Base-by-base conservation (phyloP, 768 basidiomycete species). In the Steccherinum ochraceum region DNA sequence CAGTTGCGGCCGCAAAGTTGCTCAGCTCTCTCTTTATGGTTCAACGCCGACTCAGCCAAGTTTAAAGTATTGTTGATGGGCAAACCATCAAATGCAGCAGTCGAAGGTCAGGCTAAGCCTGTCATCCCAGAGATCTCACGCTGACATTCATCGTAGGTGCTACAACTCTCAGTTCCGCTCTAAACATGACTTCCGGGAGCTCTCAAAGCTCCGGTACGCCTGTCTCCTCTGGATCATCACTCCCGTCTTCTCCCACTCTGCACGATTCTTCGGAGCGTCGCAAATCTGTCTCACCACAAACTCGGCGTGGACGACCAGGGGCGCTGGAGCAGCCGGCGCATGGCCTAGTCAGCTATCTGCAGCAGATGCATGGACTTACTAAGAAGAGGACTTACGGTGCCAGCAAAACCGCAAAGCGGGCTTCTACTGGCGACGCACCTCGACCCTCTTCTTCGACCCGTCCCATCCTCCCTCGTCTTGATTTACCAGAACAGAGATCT, bases 331-430 rank as follows among this genome's bases (percentile, higher is more conserved):
- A 59, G 30, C 59, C 62, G 5, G 65, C 66, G 19, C 58, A 69
- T 2, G 81, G 73, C 51, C 68, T 87, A 0, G 85, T 87, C 45
- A 71, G 68, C 20, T 81, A 80, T 20, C 70, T 86, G 13, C 81
- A 86, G 63, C 79, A 82, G 58, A 74, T 79, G 27, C 84, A 86
- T 51, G 84, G 84, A 2, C 59, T 87, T 44, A 83, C 80, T 5
- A 84, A 84, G 68, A 86, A 85, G 67, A 55, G 62, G 49, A 61
- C 49, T 48, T 56, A 57, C 30, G 54, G 55, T 0, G 40, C 51
- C 2, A 19, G 7, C 11, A 64, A 62, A 49, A 53, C 49, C 2
- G 46, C 45, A 35, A 57, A 30, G 45, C 49, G 50, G 19, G 23
- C 24, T 4, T 23, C 53, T 1, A 24, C 46, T 5, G 18, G 30